phyloP scores from a whole-genome alignment of 495 filamentous ascomycete species.

The Talaromyces proteolyticus region DNA sequence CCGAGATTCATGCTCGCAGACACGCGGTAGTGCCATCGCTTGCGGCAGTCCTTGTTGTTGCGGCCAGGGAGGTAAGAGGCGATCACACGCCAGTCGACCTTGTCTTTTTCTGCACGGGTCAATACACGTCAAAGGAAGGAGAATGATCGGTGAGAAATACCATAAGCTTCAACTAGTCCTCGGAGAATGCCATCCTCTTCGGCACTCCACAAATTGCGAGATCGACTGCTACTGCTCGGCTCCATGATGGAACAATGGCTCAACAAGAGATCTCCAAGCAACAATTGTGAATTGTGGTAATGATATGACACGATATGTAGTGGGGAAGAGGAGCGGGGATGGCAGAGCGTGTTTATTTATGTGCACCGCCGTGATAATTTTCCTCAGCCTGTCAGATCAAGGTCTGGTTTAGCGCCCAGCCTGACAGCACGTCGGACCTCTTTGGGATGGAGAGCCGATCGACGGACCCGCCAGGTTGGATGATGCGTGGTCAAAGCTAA shows the following conservation, averaged over 20 bases:
- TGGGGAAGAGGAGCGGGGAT: not conserved
- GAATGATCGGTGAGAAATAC: not conserved
- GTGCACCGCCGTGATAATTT: not conserved
- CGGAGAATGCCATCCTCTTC: conserved; percentile 5
- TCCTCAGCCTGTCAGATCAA: not conserved
- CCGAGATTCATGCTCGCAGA: conserved; percentile 10
- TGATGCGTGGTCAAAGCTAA: not conserved
- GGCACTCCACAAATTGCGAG: conserved; percentile 6
- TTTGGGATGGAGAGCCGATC: conserved; percentile 5
- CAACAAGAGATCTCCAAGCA: no score
- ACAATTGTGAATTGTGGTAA: not conserved
- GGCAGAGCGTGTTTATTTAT: not conserved
- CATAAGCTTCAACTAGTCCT: conserved; percentile 2
- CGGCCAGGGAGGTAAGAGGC: conserved; percentile 13
- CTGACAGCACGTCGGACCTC: not conserved
- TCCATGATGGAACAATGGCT: not conserved
- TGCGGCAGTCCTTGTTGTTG: conserved; percentile 23
- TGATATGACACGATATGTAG: not conserved
- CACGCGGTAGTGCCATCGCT: conserved; percentile 15
- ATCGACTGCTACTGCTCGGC: not conserved
- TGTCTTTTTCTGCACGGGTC: not conserved
- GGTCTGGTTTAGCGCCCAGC: not conserved
- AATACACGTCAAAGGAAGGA: not conserved
- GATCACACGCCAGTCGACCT: conserved; percentile 13
- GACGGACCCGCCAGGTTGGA: not conserved